Evolutionary conservation across 1,139 yeast species (phyloP), one percentile per base, ranked within the genome.

Genomic region (Debaryomyces coudertii): DNA sequence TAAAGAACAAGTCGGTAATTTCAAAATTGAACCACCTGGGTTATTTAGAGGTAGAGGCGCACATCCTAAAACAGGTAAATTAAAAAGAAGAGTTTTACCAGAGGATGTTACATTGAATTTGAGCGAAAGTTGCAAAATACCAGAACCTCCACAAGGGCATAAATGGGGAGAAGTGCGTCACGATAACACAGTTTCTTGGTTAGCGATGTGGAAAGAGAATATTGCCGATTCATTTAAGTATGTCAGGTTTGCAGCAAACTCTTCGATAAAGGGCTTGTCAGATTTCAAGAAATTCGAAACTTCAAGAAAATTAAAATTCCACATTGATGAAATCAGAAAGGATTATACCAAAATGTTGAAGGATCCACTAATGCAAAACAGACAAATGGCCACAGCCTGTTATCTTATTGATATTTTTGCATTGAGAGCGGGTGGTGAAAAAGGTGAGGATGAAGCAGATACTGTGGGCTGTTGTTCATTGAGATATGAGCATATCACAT

Each of bases 381-480:
- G 99, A 51, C 98, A 93, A 69, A 82, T 92, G 63, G 97, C 98
- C 3, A 89, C 95, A 1, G 97, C 97, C 2, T 89, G 93, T 43
- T 93, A 92, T 64, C 77, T 93, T 44, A 92, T 93, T 61, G 99
- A 93, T 71, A 82, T 85, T n/a, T 85, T 90, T 62, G 98, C 98
- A 0, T 77, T 93, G 52, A 88, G 98, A 86, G 98, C 98, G 0
- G 98, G 98, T 63, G 97, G 97, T 57, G 98, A 93, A 68, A 92
- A 92, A 65, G 89, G 95, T 14, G 98, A 92, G 7, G 98, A 93
- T 58, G 97, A 92, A 63, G 98, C 98, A 2, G 99, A 93, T 64
- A 92, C 99, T 1, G 99, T 92, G 38, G 99, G 99, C 38, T 92
- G 99, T 69, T 92, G 98, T 68, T 92, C 98, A 1, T 76, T 92